Evolutionary conservation across 768 basidiomycete genomes (phyloP), one percentile per base, ranked within the genome.

Genomic region (Tulasnella sp.): DNA sequence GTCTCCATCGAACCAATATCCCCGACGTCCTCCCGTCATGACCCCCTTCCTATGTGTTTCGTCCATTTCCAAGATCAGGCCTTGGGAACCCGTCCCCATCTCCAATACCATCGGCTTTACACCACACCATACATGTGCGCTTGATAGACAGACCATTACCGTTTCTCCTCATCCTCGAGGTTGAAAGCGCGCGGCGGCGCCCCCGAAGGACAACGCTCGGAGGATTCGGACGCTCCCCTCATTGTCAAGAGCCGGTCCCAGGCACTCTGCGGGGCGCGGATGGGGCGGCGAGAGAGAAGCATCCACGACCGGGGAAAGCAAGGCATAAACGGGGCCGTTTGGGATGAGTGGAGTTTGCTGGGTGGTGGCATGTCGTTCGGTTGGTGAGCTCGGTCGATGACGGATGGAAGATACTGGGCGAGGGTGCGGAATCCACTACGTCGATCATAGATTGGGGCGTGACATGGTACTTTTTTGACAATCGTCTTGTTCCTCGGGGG

Each of bases 131-230:
- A 69, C 64, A 69, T 69, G 64, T 31, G 14, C 64, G 64, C 34
- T 46, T 1, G 64, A 34, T 31, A 31, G 64, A 69, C 28, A 69
- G 64, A 69, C 64, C 64, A 16, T 69, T 69, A 69, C 64, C 64
- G 16, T 69, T 69, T 69, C 64, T 69, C 64, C 64, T 37, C 64
- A 31, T 37, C 34, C 64, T 69, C 64, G 64, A 69, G 64, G 64
- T 69, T 69, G 64, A 69, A 69, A 69, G 31, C 64, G 64, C 64
- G n/a, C 64, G 64, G 31, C 64, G 64, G 37, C 64, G 64, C 31
- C 64, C 64, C 64, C 64, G 31, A 69, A 69, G 64, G 64, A 69
- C 64, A 69, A 69, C 64, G 8, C 64, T 69, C 64, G 34, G 42
- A 69, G 64, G 31, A 69, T 69, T 69, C 64, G 64, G 64, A 69